Percentiles rank a stretch among this genome's conserved stretches.
phyloP scores from a whole-genome alignment of 1,284 basidiomycete genomes.

The Megacollybia platyphylla region DNA sequence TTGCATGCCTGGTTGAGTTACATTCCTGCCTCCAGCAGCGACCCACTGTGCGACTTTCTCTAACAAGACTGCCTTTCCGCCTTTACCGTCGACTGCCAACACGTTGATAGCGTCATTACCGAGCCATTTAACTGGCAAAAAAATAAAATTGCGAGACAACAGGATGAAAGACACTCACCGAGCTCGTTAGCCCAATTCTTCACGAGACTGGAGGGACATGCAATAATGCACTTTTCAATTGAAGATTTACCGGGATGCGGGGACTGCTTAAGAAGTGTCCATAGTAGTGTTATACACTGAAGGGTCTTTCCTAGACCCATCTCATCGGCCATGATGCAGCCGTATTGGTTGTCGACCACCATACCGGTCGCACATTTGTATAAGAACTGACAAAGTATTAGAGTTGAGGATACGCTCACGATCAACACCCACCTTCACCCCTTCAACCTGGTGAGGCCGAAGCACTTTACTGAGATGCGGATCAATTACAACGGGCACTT shows the following conservation, averaged over 20 bases:
- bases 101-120: slow-evolving; percentile 74
- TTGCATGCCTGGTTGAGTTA: slow-evolving; percentile 73
- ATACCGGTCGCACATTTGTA: slow-evolving; percentile 94
- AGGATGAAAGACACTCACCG: slow-evolving; percentile 28
- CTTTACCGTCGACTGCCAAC: slow-evolving; percentile 85
- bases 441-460: slow-evolving; percentile 95
- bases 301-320: slow-evolving; percentile 97
- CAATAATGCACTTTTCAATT: slow-evolving; percentile 97
- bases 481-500: slow-evolving; percentile 96
- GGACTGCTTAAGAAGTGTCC: slow-evolving; percentile 96
- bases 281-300: slow-evolving; percentile 93
- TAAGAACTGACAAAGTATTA: slow-evolving; percentile 53
- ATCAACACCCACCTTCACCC: slow-evolving; percentile 68
- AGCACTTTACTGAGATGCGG: slow-evolving; percentile 80
- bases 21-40: slow-evolving; percentile 72
- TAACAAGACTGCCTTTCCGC: slow-evolving; percentile 70
- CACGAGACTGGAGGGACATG: slow-evolving; percentile 92
- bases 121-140: slow-evolving; percentile 74
- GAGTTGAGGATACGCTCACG: slow-evolving; percentile 2
- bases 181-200: slow-evolving; percentile 99
- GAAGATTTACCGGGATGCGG: slow-evolving; percentile 77
- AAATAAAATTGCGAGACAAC: neutral
- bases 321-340: slow-evolving; percentile 98
- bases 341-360: slow-evolving; percentile 85
- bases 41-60: slow-evolving; percentile 81